phyloP scores from a whole-genome alignment of 2,329 filamentous ascomycete species.

The Penicillium olsonii region DNA sequence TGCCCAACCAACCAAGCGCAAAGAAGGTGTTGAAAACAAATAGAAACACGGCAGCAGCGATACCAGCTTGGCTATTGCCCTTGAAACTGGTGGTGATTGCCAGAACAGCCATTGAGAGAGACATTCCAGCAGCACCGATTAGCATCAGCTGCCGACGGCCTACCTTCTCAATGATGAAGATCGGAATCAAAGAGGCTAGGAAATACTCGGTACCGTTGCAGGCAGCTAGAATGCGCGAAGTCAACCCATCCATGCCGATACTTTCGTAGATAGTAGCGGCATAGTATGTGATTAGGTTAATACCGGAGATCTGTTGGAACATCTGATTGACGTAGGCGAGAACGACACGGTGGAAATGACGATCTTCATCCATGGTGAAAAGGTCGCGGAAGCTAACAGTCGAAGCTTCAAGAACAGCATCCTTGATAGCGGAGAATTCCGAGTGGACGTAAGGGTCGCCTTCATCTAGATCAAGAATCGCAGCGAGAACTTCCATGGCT shows the following conservation, averaged over 20 bases:
- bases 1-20: constrained; percentile 61
- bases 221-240: constrained; percentile 55
- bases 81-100: constrained; percentile 42
- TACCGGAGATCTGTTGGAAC: constrained; percentile 53
- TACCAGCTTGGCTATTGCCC: constrained; percentile 39
- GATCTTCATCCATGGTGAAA: constrained; percentile 59
- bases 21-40: constrained; percentile 67
- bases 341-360: constrained; percentile 57
- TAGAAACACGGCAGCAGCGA: constrained; percentile 54
- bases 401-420: constrained; percentile 50
- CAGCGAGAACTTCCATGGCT: constrained; percentile 47
- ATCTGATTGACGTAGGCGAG: constrained; percentile 61
- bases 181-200: constrained; percentile 51
- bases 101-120: constrained; percentile 65
- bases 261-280: constrained; percentile 46
- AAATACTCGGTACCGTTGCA: constrained; percentile 58
- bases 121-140: constrained; percentile 66
- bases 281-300: constrained; percentile 50
- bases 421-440: constrained; percentile 53
- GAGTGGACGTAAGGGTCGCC: constrained; percentile 45
- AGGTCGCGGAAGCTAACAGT: constrained; percentile 56
- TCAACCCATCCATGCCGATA: constrained; percentile 41
- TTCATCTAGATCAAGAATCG: constrained; percentile 48
- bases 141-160: constrained; percentile 69
- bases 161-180: constrained; percentile 53